phyloP scores from a whole-genome alignment of 768 basidiomycete genomes.

The Phylloporus arenicola region DNA sequence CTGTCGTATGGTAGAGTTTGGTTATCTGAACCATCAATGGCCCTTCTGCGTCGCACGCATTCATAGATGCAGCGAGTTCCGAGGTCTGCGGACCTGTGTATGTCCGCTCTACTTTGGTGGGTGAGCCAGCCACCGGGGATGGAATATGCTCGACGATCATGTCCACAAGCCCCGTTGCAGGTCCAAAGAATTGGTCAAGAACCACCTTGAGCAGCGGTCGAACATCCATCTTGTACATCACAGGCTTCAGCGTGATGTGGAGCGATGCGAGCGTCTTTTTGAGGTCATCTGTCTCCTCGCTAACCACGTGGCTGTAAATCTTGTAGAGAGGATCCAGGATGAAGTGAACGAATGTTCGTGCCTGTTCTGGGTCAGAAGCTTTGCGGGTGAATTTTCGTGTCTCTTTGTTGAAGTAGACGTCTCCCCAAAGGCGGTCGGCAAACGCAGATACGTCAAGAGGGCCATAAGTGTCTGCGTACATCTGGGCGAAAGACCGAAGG shows the following conservation, averaged over 20 bases:
- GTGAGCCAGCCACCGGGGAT: constrained; percentile 58
- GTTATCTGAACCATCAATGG: constrained; percentile 91
- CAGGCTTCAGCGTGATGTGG: constrained; percentile 81
- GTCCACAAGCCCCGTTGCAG: constrained; percentile 84
- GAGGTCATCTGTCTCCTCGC: constrained; percentile 87
- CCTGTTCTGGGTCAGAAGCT: constrained; percentile 63
- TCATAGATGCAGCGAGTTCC: constrained; percentile 73
- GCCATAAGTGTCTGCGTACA: constrained; percentile 93
- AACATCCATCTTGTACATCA: constrained; percentile 99
- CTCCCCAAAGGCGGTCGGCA: constrained; percentile 92
- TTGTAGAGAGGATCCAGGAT: constrained; percentile 96
- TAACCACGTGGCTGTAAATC: constrained; percentile 90
- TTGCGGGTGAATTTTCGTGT: constrained; percentile 88
- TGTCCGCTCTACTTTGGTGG: constrained; percentile 69
- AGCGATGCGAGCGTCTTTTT: constrained; percentile 72
- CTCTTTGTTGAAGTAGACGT: constrained; percentile 87
- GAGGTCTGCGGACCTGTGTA: constrained; percentile 88
- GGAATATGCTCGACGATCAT: constrained; percentile 89
- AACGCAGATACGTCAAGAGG: constrained; percentile 80
- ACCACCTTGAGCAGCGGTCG: constrained; percentile 91
- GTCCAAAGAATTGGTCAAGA: constrained; percentile 93
- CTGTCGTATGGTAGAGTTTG: constrained; percentile 94
- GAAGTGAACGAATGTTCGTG: constrained; percentile 90
- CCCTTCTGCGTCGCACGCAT: constrained; percentile 73
- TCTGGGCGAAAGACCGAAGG: constrained; percentile 85